Conservation (phyloP, 2,329 filamentous ascomycete genomes). For the Pseudogymnoascus sp. region DNA sequence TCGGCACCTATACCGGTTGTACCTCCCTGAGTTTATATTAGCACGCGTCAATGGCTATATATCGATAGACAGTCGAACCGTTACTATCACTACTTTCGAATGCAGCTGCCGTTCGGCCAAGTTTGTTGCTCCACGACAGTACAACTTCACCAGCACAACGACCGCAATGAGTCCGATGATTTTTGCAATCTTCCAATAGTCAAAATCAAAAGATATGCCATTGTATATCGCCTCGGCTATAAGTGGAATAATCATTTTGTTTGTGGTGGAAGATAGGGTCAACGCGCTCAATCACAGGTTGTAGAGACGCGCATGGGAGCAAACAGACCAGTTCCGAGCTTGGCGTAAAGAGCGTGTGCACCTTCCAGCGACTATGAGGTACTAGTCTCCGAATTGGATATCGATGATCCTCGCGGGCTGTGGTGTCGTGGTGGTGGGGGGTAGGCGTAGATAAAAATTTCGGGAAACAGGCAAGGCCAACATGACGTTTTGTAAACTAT, state of each 20-base stretch:
- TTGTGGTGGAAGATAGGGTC: neutral
- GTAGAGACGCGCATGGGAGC: neutral
- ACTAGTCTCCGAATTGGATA: neutral
- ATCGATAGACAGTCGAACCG: constrained; percentile 42
- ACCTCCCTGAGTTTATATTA: constrained; percentile 52
- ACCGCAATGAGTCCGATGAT: constrained; percentile 44
- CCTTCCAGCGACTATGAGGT: neutral
- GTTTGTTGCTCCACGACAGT: constrained; percentile 69
- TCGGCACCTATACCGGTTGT: constrained; percentile 86
- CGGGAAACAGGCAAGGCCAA: neutral
- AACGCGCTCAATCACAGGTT: neutral
- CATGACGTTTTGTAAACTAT: constrained; percentile 8
- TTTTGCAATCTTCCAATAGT: constrained; percentile 43
- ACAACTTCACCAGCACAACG: constrained; percentile 60
- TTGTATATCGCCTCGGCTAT: constrained; percentile 20
- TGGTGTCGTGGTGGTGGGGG: neutral
- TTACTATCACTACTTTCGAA: constrained; percentile 88
- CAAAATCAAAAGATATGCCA: constrained; percentile 20
- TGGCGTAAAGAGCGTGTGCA: neutral
- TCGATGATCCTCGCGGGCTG: neutral
- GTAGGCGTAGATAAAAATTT: constrained; percentile 17
- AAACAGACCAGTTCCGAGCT: neutral
- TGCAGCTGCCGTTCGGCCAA: constrained; percentile 76
- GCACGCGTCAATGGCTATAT: constrained; percentile 8
- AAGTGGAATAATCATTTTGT: constrained; percentile 27